These are phyloP conservation scores for Plasmodium fragile DNA, from an alignment of 169 alveolate genomes.

Conservation along the genomic window DNA sequence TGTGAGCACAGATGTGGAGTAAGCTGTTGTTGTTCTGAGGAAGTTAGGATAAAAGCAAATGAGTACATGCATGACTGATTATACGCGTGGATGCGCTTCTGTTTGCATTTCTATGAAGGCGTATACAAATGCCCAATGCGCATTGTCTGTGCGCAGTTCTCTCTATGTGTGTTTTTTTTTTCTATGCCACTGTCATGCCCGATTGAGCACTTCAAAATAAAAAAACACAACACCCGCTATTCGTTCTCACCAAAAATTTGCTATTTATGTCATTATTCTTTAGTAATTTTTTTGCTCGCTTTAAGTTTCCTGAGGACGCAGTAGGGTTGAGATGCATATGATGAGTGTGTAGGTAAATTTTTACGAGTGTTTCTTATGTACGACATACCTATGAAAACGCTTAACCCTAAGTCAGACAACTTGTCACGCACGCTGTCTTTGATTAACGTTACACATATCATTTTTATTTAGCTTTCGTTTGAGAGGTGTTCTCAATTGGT, in stretches of 20 bases:
- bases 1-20: conserved; percentile 68
- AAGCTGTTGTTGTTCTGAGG: conserved; percentile 42
- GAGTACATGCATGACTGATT: neutral
- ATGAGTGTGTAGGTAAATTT: neutral
- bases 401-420: conserved; percentile 60
- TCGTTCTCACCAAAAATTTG: conserved; percentile 51
- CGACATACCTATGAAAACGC: conserved; percentile 64
- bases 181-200: neutral
- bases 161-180: neutral
- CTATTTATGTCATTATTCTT: conserved; percentile 61
- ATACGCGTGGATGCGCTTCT: neutral
- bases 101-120: neutral
- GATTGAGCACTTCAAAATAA: neutral
- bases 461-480: conserved; percentile 13
- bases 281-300: conserved; percentile 57
- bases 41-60: neutral
- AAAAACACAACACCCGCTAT: neutral
- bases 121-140: neutral
- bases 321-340: neutral
- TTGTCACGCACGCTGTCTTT: conserved; percentile 54
- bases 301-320: conserved; percentile 41
- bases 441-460: conserved; percentile 53
- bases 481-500: neutral
- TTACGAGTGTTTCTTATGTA: neutral
- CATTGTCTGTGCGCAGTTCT: neutral